These are phyloP conservation scores for Aspergillus fumigatus DNA, from an alignment of 2,329 filamentous ascomycete genomes.

Conservation along the genomic window DNA sequence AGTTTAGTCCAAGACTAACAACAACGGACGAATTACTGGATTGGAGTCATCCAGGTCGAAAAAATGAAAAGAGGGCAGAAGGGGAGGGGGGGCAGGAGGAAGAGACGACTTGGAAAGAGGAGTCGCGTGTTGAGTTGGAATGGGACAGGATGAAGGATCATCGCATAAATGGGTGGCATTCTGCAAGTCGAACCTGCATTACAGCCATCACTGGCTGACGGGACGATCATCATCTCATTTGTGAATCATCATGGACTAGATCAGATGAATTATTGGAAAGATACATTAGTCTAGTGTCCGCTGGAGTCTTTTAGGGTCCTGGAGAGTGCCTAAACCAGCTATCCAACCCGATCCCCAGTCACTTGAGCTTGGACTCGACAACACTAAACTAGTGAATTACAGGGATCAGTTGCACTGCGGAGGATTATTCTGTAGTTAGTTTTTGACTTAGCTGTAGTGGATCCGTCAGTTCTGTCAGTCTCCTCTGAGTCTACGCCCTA, in stretches of 20 bases:
- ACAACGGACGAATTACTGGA: neutral
- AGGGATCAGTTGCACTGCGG: neutral
- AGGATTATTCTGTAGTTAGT: neutral
- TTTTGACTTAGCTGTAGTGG: neutral
- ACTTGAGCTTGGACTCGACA: neutral
- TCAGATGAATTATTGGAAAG: neutral
- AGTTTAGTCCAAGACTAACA: neutral
- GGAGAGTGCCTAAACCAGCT: neutral
- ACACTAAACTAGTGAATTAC: neutral
- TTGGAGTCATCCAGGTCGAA: neutral
- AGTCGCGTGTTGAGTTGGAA: slow-evolving; percentile 1
- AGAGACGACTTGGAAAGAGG: slow-evolving; percentile 1
- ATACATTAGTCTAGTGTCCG: neutral
- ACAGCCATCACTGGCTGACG: neutral
- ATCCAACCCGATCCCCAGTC: neutral
- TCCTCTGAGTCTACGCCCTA: neutral
- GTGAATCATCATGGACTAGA: neutral
- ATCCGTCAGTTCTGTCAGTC: no score
- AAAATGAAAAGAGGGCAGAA: slow-evolving; percentile 1
- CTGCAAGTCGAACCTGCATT: neutral
- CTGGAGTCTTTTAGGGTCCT: no score
- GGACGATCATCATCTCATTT: neutral
- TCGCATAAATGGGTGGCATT: neutral
- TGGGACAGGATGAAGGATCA: neutral
- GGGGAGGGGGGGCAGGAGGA: neutral